Evolutionary conservation across 768 basidiomycete genomes (phyloP).

Genomic region (Coprinopsis cinerea): DNA sequence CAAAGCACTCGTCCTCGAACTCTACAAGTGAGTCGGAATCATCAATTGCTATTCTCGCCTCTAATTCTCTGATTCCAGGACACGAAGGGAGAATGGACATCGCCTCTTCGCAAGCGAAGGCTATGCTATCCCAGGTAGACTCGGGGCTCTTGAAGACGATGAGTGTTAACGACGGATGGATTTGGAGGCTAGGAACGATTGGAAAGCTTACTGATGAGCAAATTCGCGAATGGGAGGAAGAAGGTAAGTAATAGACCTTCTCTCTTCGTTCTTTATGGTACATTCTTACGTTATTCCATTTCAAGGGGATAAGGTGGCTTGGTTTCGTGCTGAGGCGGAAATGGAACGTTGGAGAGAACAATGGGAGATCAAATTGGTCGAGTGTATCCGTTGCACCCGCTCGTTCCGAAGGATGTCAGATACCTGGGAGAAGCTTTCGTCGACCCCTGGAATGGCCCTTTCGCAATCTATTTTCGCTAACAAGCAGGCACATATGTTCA

Average conservation of each 20-base stretch:
- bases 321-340: conserved; percentile 4
- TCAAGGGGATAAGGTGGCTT: background rate
- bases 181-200: background rate
- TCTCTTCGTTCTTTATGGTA: background rate
- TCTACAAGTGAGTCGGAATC: too few relatives aligned
- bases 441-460: too few relatives aligned
- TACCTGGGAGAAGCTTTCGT: background rate
- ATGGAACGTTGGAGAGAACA: conserved; percentile 4
- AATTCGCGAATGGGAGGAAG: background rate
- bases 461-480: background rate
- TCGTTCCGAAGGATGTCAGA: background rate
- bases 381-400: background rate
- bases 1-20: too few relatives aligned
- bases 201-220: background rate
- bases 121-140: background rate
- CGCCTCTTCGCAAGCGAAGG: background rate
- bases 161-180: background rate
- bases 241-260: background rate
- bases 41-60: too few relatives aligned
- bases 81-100: too few relatives aligned
- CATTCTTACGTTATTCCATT: background rate
- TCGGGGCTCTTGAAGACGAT: background rate
- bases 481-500: background rate
- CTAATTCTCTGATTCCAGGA: too few relatives aligned
- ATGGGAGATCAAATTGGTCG: background rate